Conservation (phyloP, 495 filamentous ascomycete genomes). For the Trichoderma virens region DNA sequence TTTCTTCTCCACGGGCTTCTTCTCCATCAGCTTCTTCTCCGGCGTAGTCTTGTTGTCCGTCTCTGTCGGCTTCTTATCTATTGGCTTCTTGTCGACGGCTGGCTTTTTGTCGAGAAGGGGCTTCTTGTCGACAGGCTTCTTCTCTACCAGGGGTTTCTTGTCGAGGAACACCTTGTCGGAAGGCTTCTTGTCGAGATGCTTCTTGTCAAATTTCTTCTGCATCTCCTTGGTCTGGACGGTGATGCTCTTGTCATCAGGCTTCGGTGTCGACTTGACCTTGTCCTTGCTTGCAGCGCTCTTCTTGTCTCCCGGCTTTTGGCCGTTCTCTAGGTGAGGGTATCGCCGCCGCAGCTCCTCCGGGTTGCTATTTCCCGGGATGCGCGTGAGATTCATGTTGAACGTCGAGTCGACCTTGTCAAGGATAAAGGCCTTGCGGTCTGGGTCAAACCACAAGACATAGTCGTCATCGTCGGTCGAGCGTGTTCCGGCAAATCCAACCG, state of each 20-base stretch:
- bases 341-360: slow-evolving; percentile 32
- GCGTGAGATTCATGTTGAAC: slow-evolving; percentile 50
- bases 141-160: neutral
- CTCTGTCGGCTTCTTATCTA: neutral
- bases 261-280: slow-evolving; percentile 16
- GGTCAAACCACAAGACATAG: slow-evolving; percentile 49
- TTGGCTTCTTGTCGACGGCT: neutral
- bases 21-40: neutral
- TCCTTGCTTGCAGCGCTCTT: slow-evolving; percentile 12
- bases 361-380: slow-evolving; percentile 33
- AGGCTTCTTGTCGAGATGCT: slow-evolving; percentile 9
- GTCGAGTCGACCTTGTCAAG: slow-evolving; percentile 50
- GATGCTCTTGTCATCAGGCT: slow-evolving; percentile 12
- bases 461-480: slow-evolving; percentile 41
- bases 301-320: slow-evolving; percentile 15
- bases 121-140: slow-evolving; percentile 1
- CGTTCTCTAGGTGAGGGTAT: slow-evolving; percentile 33
- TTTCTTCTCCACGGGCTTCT: neutral
- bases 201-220: slow-evolving; percentile 21
- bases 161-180: neutral
- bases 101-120: neutral
- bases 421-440: slow-evolving; percentile 44
- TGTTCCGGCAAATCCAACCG: slow-evolving; percentile 34
- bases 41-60: no score
- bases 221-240: slow-evolving; percentile 19